phyloP scores from a whole-genome alignment of 371 early-diverging fungal species.

The Globomyces sp. region DNA sequence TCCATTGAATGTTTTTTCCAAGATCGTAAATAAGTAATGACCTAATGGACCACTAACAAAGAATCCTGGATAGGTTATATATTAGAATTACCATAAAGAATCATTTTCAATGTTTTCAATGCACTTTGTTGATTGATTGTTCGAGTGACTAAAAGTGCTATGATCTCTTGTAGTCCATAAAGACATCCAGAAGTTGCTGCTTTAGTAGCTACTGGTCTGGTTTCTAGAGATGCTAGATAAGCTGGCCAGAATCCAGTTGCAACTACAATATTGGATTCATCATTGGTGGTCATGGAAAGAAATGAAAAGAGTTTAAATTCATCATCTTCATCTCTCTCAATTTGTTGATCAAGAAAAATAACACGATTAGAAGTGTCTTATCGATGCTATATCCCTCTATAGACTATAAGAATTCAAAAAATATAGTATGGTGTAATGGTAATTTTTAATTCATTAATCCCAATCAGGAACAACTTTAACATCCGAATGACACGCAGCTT shows the following conservation, averaged over 20 bases:
- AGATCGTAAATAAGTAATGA: constrained; percentile 63
- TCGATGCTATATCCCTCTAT: too few relatives aligned
- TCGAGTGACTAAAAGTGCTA: constrained; percentile 70
- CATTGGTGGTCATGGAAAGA: too few relatives aligned
- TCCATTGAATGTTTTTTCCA: constrained; percentile 64
- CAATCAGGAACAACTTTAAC: constrained; percentile 5
- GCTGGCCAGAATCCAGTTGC: too few relatives aligned
- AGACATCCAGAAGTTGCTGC: constrained; percentile 74
- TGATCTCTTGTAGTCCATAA: constrained; percentile 73
- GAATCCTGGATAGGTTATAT: constrained; percentile 39
- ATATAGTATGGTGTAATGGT: too few relatives aligned
- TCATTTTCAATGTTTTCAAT: constrained; percentile 70
- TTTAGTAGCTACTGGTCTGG: constrained; percentile 74
- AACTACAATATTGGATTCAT: too few relatives aligned
- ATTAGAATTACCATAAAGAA: constrained; percentile 50
- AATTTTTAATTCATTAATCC: not conserved
- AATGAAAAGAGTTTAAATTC: too few relatives aligned
- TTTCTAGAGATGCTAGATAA: constrained; percentile 14
- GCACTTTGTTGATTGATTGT: constrained; percentile 36
- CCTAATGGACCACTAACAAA: constrained; percentile 71
- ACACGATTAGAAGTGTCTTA: too few relatives aligned
- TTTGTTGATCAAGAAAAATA: too few relatives aligned
- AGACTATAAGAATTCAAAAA: too few relatives aligned
- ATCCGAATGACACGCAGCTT: not conserved
- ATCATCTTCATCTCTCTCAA: too few relatives aligned